Evolutionary conservation across 805 yeast genomes (phyloP).

Genomic region (Pichia manshurica): DNA sequence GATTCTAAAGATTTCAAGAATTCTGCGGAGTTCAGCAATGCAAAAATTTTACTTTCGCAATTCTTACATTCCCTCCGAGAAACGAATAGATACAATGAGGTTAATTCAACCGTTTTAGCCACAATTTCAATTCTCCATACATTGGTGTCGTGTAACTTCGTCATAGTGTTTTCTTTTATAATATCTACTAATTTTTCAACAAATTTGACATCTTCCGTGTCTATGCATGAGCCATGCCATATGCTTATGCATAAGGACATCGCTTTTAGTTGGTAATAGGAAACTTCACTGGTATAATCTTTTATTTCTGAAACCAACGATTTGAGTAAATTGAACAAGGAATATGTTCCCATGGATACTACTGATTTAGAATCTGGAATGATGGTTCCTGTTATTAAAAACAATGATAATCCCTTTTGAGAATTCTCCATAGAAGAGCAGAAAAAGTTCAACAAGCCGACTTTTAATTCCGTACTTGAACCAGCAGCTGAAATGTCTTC

Average conservation of each 20-base stretch:
- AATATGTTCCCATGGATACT: constrained; percentile 20
- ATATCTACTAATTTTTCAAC: constrained; percentile 35
- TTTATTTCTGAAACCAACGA: constrained; percentile 46
- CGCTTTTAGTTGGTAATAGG: constrained; percentile 64
- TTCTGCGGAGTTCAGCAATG: constrained; percentile 17
- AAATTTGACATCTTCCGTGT: constrained; percentile 42
- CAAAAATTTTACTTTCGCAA: constrained; percentile 36
- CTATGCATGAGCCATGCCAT: constrained; percentile 62
- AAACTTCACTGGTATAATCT: constrained; percentile 54
- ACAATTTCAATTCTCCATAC: constrained; percentile 51
- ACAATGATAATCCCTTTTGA: constrained; percentile 72
- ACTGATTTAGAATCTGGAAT: constrained; percentile 22
- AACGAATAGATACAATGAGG: constrained; percentile 66
- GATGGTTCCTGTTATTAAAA: constrained; percentile 57
- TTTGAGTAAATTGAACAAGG: constrained; percentile 54
- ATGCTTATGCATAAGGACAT: constrained; percentile 69
- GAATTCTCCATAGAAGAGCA: constrained; percentile 63
- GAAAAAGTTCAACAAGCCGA: constrained; percentile 56
- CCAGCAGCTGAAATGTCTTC: constrained; percentile 54
- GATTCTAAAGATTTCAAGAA: constrained; percentile 36
- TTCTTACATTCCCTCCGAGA: constrained; percentile 35
- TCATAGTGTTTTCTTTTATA: constrained; percentile 18
- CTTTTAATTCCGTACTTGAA: constrained; percentile 47
- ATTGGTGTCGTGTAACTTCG: constrained; percentile 25
- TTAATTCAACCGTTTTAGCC: constrained; percentile 67